These are phyloP conservation scores for Solanum hybrid DNA, from an alignment of 305 asterid species.

Conservation along the genomic window DNA sequence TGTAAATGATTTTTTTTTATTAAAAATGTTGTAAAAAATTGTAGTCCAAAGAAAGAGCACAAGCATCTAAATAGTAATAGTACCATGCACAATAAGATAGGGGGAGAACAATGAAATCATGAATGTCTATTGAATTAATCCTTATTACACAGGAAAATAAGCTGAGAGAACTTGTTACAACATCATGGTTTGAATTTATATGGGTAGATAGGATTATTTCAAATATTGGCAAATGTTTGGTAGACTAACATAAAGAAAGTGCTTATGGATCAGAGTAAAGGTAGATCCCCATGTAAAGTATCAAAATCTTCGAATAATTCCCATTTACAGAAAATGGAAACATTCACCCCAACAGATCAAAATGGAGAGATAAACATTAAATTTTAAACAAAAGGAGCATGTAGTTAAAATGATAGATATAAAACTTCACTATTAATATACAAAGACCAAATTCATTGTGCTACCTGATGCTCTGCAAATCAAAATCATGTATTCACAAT, in stretches of 20 bases:
- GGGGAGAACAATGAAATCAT: background rate
- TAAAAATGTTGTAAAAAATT: background rate
- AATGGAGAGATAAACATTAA: background rate
- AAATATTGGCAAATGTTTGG: background rate
- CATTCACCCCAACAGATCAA: background rate
- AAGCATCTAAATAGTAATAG: background rate
- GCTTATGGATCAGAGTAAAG: background rate
- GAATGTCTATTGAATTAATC: background rate
- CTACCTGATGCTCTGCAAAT: background rate
- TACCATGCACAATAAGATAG: background rate
- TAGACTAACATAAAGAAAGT: background rate
- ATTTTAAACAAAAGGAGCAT: background rate
- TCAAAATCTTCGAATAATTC: background rate
- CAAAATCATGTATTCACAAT: background rate
- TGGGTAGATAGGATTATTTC: background rate
- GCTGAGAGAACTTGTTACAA: background rate
- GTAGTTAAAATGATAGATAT: background rate
- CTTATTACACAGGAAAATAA: background rate
- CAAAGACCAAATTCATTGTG: background rate
- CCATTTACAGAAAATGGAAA: background rate
- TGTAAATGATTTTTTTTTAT: background rate
- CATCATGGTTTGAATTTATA: background rate
- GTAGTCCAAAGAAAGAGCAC: background rate
- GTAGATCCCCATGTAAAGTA: background rate
- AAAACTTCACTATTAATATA: background rate